A percentile compares a stretch with the other conserved stretches of the same genome.
Conservation (phyloP, 2,329 filamentous ascomycete species). For the Plenodomus biglobosus region DNA sequence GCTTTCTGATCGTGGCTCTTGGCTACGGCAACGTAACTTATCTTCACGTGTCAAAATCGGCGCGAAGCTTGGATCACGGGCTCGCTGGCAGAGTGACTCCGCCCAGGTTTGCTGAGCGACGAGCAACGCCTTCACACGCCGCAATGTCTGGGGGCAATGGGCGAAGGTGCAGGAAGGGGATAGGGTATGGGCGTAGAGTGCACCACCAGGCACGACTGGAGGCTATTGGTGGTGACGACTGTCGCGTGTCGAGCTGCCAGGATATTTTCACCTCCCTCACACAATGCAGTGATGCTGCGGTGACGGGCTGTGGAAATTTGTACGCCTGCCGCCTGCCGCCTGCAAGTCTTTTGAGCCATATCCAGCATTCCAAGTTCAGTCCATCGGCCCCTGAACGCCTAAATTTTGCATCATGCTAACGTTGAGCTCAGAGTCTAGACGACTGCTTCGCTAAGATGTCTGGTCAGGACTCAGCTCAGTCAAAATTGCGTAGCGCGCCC, state of each 20-base stretch:
- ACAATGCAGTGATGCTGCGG: slow-evolving; percentile 12
- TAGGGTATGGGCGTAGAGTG: slow-evolving; percentile 5
- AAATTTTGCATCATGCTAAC: too few species aligned
- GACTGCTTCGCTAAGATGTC: too few species aligned
- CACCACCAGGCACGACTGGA: slow-evolving; percentile 29
- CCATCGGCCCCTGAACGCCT: too few species aligned
- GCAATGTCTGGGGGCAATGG: not conserved
- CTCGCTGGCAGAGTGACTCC: slow-evolving; percentile 1
- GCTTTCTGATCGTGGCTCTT: slow-evolving; percentile 21
- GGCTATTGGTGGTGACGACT: slow-evolving; percentile 34
- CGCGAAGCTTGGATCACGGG: slow-evolving; percentile 7
- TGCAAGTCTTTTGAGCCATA: too few species aligned
- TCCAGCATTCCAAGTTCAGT: too few species aligned
- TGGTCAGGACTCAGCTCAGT: not conserved
- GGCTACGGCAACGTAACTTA: slow-evolving; percentile 27
- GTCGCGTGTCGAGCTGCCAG: slow-evolving; percentile 41
- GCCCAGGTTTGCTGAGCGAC: not conserved
- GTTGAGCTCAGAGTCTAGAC: too few species aligned
- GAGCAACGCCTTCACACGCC: not conserved
- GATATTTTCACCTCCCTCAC: slow-evolving; percentile 12
- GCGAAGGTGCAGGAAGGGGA: not conserved
- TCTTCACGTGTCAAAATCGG: slow-evolving; percentile 41
- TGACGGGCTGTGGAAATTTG: slow-evolving; percentile 6
- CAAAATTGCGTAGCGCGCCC: slow-evolving; percentile 8
- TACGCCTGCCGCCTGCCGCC: slow-evolving; percentile 10